These are phyloP conservation scores for Colletotrichum lupini DNA, from an alignment of 2,329 filamentous ascomycete genomes.

Conservation along the genomic window DNA sequence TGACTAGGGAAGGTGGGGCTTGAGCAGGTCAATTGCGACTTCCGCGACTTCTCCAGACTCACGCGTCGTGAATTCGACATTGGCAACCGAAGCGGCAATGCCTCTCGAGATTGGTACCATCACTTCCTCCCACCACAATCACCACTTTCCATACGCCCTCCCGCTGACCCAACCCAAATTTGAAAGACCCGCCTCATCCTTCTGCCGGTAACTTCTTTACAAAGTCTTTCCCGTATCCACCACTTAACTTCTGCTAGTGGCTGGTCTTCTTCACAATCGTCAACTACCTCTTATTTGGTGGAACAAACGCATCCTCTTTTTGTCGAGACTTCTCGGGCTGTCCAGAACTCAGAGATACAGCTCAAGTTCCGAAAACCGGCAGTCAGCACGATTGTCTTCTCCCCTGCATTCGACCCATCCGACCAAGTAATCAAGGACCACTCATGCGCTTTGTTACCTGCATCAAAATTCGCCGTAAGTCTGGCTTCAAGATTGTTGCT, in stretches of 20 bases:
- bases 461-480: not conserved
- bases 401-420: not conserved
- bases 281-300: not conserved
- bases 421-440: not conserved
- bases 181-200: not conserved
- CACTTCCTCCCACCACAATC: not conserved
- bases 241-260: not conserved
- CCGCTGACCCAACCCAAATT: too few species aligned
- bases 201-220: not conserved
- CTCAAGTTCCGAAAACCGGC: not conserved
- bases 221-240: not conserved
- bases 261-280: not conserved
- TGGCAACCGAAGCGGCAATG: not conserved
- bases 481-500: not conserved
- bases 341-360: not conserved
- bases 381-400: not conserved
- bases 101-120: not conserved
- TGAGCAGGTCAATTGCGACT: not conserved
- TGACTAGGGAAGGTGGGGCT: slow-evolving; percentile 8
- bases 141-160: not conserved
- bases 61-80: slow-evolving; percentile 3
- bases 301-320: not conserved
- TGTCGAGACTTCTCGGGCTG: not conserved
- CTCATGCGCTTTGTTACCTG: not conserved
- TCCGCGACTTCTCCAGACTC: not conserved